Evolutionary conservation across 768 basidiomycete species (phyloP).

Genomic region (Boletus pseudo-olivaceus): DNA sequence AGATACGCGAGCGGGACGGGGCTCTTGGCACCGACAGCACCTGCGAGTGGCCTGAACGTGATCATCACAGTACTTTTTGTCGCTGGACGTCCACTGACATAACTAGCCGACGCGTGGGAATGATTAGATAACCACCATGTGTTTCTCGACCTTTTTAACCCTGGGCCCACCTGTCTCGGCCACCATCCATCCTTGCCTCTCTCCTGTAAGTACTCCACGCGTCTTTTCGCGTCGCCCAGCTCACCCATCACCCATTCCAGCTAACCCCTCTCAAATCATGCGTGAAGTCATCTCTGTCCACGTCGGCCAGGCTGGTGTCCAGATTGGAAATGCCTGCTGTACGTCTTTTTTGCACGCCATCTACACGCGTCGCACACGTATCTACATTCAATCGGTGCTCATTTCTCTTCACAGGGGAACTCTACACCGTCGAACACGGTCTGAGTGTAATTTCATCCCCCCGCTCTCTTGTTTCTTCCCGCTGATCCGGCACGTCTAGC

Average conservation of each 20-base stretch:
- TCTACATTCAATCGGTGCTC: slow-evolving; percentile 8
- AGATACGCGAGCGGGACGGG: slow-evolving; percentile 76
- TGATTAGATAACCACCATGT: slow-evolving; percentile 34
- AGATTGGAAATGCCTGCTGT: slow-evolving; percentile 99
- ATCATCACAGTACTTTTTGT: slow-evolving; percentile 50
- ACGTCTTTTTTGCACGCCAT: slow-evolving; percentile 38
- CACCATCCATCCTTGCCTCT: slow-evolving; percentile 26
- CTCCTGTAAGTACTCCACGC: slow-evolving; percentile 31
- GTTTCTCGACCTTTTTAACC: slow-evolving; percentile 39
- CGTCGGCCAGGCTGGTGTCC: slow-evolving; percentile 98
- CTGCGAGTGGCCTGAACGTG: slow-evolving; percentile 89
- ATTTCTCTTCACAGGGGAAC: slow-evolving; percentile 68
- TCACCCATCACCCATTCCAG: slow-evolving; percentile 3
- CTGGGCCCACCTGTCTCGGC: slow-evolving; percentile 33
- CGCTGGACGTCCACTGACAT: neutral
- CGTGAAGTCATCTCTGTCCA: slow-evolving; percentile 98
- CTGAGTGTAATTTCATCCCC: slow-evolving; percentile 61
- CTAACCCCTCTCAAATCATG: slow-evolving; percentile 45
- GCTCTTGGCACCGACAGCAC: slow-evolving; percentile 66
- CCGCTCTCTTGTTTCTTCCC: slow-evolving; percentile 3
- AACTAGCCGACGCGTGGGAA: slow-evolving; percentile 25
- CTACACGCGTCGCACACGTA: slow-evolving; percentile 14
- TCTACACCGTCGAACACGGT: slow-evolving; percentile 98
- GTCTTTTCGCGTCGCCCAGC: slow-evolving; percentile 23
- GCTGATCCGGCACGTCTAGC: slow-evolving; percentile 47